A percentile compares a stretch with the other conserved stretches of the same genome.
These are phyloP conservation scores for Aspergillus novoparasiticus DNA, from an alignment of 2,329 filamentous ascomycete species.

Conservation along the genomic window DNA sequence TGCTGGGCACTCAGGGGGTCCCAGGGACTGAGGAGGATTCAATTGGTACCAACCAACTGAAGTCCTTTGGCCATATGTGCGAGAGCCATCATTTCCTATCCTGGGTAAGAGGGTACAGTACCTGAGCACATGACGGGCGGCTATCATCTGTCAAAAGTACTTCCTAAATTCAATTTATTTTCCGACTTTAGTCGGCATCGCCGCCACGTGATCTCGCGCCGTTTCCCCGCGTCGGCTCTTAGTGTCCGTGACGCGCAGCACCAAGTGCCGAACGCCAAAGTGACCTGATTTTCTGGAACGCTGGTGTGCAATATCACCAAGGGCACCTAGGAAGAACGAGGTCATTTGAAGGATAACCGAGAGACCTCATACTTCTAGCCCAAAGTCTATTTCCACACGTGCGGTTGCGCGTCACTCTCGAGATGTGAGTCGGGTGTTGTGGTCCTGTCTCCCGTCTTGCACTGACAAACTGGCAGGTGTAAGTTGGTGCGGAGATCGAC, in stretches of 20 bases:
- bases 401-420: neutral
- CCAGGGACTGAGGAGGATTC: neutral
- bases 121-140: neutral
- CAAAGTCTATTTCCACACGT: neutral
- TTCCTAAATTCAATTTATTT: neutral
- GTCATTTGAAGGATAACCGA: neutral
- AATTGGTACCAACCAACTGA: neutral
- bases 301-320: neutral
- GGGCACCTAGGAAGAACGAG: neutral
- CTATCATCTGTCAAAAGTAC: neutral
- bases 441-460: neutral
- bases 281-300: neutral
- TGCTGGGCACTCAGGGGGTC: neutral
- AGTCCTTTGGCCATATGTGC: neutral
- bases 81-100: neutral
- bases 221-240: constrained; percentile 19
- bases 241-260: constrained; percentile 15
- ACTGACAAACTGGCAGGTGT: constrained; percentile 32
- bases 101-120: neutral
- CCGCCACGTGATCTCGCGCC: constrained; percentile 20
- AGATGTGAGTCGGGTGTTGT: constrained; percentile 13
- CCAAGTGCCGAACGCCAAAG: neutral
- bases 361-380: neutral
- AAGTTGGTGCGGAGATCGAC: constrained; percentile 24
- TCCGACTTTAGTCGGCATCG: neutral